phyloP scores from a whole-genome alignment of 1,284 basidiomycete species.

The Heterobasidion parviporum region DNA sequence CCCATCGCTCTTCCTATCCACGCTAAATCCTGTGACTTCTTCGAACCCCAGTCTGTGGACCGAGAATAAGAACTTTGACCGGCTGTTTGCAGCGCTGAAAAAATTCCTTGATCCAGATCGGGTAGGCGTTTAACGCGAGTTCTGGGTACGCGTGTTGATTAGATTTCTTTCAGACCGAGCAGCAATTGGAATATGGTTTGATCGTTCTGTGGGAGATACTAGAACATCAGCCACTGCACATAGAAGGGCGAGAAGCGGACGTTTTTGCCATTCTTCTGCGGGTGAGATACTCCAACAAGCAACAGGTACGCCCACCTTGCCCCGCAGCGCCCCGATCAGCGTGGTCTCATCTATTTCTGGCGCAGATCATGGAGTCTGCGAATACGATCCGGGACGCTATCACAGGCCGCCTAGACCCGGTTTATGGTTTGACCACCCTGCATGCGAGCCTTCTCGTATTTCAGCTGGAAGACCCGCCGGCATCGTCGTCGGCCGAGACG shows the following conservation, averaged over 20 bases:
- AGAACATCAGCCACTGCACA: constrained; percentile 52
- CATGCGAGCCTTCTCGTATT: constrained; percentile 63
- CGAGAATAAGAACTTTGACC: constrained; percentile 55
- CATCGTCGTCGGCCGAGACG: constrained; percentile 33
- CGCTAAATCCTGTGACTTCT: constrained; percentile 25
- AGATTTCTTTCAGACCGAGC: constrained; percentile 36
- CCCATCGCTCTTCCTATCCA: constrained; percentile 38
- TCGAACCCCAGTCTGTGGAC: constrained; percentile 55
- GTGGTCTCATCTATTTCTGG: constrained; percentile 6
- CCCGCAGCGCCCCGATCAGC: too few species aligned
- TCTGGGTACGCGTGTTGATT: constrained; percentile 10
- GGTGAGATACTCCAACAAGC: constrained; percentile 60
- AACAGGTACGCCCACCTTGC: constrained; percentile 40
- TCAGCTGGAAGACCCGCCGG: constrained; percentile 38
- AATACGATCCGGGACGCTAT: constrained; percentile 70
- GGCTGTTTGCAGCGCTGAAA: constrained; percentile 53
- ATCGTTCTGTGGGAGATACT: constrained; percentile 73
- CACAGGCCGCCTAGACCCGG: constrained; percentile 62
- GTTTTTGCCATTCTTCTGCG: constrained; percentile 55
- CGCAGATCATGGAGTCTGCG: constrained; percentile 52
- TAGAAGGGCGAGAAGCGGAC: constrained; percentile 69
- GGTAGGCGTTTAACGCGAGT: constrained; percentile 27
- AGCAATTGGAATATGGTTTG: constrained; percentile 63
- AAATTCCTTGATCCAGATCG: constrained; percentile 48
- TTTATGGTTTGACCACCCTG: constrained; percentile 76